Conservation (phyloP, 768 basidiomycete species). For the Kwoniella dendrophila region DNA sequence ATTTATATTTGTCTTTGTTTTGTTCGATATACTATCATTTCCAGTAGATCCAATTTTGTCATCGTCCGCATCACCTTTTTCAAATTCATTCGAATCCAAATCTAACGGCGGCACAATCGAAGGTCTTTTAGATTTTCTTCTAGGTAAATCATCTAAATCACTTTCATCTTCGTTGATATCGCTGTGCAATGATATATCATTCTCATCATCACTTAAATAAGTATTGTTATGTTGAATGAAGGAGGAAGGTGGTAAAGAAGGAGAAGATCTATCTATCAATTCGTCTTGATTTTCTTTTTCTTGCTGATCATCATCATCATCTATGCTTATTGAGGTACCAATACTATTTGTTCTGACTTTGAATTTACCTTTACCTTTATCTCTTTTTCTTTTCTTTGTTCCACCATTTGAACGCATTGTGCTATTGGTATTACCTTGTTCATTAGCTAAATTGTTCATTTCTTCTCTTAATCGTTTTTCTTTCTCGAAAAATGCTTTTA, state of each 20-base stretch:
- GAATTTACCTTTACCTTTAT: neutral
- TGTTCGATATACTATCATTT: too few relatives aligned
- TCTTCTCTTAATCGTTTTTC: constrained; percentile 59
- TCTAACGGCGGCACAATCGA: neutral
- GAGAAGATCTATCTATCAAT: constrained; percentile 1
- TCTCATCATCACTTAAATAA: neutral
- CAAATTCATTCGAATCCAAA: neutral
- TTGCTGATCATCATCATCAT: constrained; percentile 1
- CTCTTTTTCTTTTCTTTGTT: constrained; percentile 26
- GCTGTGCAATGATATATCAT: neutral
- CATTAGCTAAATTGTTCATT: constrained; percentile 40
- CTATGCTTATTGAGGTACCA: neutral
- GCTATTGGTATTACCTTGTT: constrained; percentile 31
- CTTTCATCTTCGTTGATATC: neutral
- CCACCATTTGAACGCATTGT: constrained; percentile 27
- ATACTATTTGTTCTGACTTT: neutral
- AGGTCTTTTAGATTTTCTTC: neutral
- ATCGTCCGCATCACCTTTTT: neutral
- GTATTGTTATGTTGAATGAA: neutral
- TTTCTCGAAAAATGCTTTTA: constrained; percentile 66
- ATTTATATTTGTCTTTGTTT: too few relatives aligned
- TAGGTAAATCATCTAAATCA: neutral
- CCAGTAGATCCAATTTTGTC: too few relatives aligned
- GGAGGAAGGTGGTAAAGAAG: neutral
- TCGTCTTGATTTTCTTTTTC: neutral